Evolutionary conservation across 164 flowering plant genomes (phyloP), one percentile per base, ranked within the genome.

Genomic region (Vitis amurensis): DNA sequence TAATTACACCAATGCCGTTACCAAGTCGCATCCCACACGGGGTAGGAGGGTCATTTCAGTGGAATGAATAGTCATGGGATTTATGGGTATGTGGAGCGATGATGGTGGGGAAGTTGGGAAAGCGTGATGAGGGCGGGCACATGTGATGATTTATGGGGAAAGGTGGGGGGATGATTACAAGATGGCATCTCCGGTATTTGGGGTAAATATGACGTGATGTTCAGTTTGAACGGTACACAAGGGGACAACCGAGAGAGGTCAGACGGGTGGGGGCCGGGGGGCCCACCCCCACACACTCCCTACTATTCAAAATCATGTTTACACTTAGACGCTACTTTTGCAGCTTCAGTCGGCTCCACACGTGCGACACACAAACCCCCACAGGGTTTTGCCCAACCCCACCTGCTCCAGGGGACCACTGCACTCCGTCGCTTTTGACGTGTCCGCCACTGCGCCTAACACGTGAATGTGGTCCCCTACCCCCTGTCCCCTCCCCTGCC

Each of bases 281-380:
- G 44, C 6, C 44, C 44, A 3, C 44, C 7, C 73, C 72, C 80
- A 67, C 70, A 27, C 8, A 15, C 30, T 53, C 30, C 52, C 47
- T 9, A n/a, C 27, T 8, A 31, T 6, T 61, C 9, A 49, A 49
- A 63, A 63, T 48, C 66, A 47, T 63, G 30, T 2, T 16, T 4
- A 31, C 19, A 8, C 17, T 23, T 23, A 23, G 15, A n/a, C 17
- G 67, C 67, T 51, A 58, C 74, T 72, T 61, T 57, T 67, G 37
- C 51, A 58, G 64, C 48, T 13, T 29, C 63, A 64, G 73, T 68
- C 73, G 76, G 68, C 71, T 70, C 62, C 77, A 64, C 77, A 77
- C 80, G 80, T 73, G 80, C 63, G 71, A 63, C 66, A 67, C 67
- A 67, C 67, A 71, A 63, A 51, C 65, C 71, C 14, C 19, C 4